Conservation (phyloP, 1,284 basidiomycete species). For the Boletus smithii region DNA sequence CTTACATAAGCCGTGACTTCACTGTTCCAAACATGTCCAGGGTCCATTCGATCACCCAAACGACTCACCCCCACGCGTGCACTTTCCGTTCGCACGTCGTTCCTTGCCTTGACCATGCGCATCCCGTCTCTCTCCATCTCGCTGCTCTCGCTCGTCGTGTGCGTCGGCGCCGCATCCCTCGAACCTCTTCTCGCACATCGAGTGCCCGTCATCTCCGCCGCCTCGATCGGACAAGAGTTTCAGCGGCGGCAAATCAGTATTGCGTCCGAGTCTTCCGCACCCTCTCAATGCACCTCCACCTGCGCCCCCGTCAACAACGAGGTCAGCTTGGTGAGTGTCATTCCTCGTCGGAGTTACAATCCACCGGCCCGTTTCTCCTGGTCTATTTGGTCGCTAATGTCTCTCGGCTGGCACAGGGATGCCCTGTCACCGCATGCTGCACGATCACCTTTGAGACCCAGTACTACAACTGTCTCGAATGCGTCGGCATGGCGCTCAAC, state of each 20-base stretch:
- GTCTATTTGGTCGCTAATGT: too few species aligned
- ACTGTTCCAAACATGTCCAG: slow-evolving; percentile 2
- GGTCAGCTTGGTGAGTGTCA: slow-evolving; percentile 25
- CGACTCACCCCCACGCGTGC: too few species aligned
- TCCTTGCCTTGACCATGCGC: slow-evolving; percentile 17
- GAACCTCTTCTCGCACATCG: slow-evolving; percentile 1
- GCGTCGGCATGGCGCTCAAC: slow-evolving; percentile 32
- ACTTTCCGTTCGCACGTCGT: slow-evolving; percentile 4
- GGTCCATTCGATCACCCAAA: too few species aligned
- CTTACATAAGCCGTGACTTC: slow-evolving; percentile 19
- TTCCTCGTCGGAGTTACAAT: slow-evolving; percentile 22
- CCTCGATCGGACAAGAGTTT: background rate
- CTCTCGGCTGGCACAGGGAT: too few species aligned
- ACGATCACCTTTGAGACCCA: slow-evolving; percentile 32
- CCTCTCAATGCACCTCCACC: slow-evolving; percentile 35
- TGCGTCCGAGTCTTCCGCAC: slow-evolving; percentile 19
- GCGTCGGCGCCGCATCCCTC: slow-evolving; percentile 1
- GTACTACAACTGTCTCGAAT: slow-evolving; percentile 39
- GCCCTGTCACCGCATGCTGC: slow-evolving; percentile 34
- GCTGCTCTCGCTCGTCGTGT: slow-evolving; percentile 7
- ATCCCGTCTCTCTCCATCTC: background rate
- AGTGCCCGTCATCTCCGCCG: too few species aligned
- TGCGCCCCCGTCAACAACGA: slow-evolving; percentile 35
- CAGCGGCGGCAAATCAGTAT: slow-evolving; percentile 19
- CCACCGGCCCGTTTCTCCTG: background rate